Base-by-base conservation (phyloP, 2,329 filamentous ascomycete genomes). In the Zalaria obscura region DNA sequence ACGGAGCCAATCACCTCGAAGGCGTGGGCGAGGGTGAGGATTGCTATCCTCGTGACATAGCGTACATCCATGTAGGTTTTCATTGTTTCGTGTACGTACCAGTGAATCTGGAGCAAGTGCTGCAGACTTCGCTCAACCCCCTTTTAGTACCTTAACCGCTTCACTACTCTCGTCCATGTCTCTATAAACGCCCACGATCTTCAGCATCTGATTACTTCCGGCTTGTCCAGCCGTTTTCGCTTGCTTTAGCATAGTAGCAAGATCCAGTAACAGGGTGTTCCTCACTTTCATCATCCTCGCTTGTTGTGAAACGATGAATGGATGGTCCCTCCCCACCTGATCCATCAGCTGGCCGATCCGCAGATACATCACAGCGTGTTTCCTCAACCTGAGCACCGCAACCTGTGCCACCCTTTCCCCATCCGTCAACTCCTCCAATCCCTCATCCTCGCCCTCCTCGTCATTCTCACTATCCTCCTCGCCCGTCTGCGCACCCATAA, bases 221-320 rank as follows among this genome's bases (percentile, higher is more conserved):
- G 59, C 52, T 9, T 53, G 52, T 11, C 63, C 60, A 25, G 58
- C 50, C 3, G 49, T 48, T 38, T 65, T 70, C 5, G 71, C 68
- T 50, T 78, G 73, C 52, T 76, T 74, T 41, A 83, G 57, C 4
- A 75, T 75, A 34, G 72, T 72, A 42, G 72, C 75, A 28, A 85
- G 59, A 60, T 84, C 80, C 36, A 82, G 61, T 28, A 82, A 56
- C 43, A 84, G 57, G 0, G 76, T 80, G 42, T 75, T 75, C 45
- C 71, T 68, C 25, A 82, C 65, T 50, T 72, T 72, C 32, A 65
- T 56, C 41, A 82, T 57, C 39, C 79, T 64, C 4, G 65, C 58
- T 48, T 72, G 62, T 51, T 80, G 76, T 10, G 67, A 66, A 31
- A 66, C 54, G 10, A 84, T 55, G 50, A 83, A 83, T 1, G 79